Percentiles rank a stretch among this genome's conserved stretches.
Evolutionary conservation across 2,329 filamentous ascomycete genomes (phyloP).

Genomic region (Penicillium sp.): DNA sequence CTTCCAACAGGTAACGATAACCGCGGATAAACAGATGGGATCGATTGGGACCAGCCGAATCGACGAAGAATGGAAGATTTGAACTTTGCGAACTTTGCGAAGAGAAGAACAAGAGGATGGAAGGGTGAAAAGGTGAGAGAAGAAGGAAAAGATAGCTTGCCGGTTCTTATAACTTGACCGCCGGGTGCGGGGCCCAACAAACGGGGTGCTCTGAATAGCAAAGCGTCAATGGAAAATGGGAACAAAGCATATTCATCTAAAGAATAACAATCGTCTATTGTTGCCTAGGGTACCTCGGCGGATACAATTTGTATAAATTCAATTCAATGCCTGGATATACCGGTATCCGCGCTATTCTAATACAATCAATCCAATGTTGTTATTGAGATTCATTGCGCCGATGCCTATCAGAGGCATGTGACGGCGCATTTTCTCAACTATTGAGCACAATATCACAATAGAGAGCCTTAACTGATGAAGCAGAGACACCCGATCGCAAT

Average conservation of each 20-base stretch:
- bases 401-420: neutral
- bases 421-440: neutral
- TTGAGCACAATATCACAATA: conserved; percentile 4
- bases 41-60: conserved; percentile 15
- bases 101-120: conserved; percentile 6
- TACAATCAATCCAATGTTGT: conserved; percentile 2
- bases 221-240: neutral
- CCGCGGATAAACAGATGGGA: neutral
- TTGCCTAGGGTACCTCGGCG: neutral
- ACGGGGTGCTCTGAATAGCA: neutral
- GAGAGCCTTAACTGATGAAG: conserved; percentile 75
- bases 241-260: conserved; percentile 1
- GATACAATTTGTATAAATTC: neutral
- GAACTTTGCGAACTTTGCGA: conserved; percentile 5
- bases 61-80: neutral
- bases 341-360: conserved; percentile 7
- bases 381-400: conserved; percentile 1
- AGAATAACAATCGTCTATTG: neutral
- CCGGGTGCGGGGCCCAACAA: conserved; percentile 13
- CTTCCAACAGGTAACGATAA: neutral
- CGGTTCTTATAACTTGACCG: conserved; percentile 9
- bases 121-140: neutral
- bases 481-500: conserved; percentile 88
- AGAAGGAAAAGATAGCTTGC: conserved; percentile 5
- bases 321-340: conserved; percentile 5